These are phyloP conservation scores for Candida glucosophila DNA, from an alignment of 1,139 yeast genomes.

Conservation along the genomic window DNA sequence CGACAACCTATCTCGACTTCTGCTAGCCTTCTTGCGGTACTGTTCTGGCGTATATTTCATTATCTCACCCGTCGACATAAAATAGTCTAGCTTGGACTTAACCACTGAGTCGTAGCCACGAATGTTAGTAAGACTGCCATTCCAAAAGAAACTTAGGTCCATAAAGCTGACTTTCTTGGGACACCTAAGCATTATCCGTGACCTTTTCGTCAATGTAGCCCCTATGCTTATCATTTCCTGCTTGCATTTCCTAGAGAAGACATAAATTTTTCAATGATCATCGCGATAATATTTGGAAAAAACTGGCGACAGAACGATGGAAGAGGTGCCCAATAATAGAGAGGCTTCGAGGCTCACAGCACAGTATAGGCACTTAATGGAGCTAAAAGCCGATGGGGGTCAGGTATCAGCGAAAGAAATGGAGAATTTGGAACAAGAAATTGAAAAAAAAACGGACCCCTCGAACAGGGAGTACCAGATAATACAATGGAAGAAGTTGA, in stretches of 20 bases:
- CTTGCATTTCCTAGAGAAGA: no score
- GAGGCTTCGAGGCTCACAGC: slow-evolving; percentile 1
- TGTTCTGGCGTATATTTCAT: slow-evolving; percentile 11
- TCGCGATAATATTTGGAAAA: no score
- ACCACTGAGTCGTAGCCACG: slow-evolving; percentile 7
- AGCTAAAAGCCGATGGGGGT: slow-evolving; percentile 34
- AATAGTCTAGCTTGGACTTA: slow-evolving; percentile 19
- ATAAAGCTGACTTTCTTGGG: no score
- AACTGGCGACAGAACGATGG: no score
- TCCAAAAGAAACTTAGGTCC: no score
- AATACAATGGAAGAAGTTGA: slow-evolving; percentile 46
- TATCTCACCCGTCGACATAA: slow-evolving; percentile 21
- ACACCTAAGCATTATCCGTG: no score
- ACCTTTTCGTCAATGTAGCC: no score
- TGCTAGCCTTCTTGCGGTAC: slow-evolving; percentile 8
- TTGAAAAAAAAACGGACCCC: slow-evolving; percentile 1
- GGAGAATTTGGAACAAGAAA: slow-evolving; percentile 17
- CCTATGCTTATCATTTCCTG: no score
- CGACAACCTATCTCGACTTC: slow-evolving; percentile 10
- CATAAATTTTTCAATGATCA: no score
- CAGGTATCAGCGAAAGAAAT: slow-evolving; percentile 48
- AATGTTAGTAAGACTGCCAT: no score
- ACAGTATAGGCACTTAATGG: slow-evolving; percentile 27
- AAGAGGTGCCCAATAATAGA: no score
- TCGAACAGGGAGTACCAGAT: slow-evolving; percentile 24